Evolutionary conservation across 495 filamentous ascomycete genomes (phyloP), one percentile per base, ranked within the genome.

Genomic region (Halenospora varia): DNA sequence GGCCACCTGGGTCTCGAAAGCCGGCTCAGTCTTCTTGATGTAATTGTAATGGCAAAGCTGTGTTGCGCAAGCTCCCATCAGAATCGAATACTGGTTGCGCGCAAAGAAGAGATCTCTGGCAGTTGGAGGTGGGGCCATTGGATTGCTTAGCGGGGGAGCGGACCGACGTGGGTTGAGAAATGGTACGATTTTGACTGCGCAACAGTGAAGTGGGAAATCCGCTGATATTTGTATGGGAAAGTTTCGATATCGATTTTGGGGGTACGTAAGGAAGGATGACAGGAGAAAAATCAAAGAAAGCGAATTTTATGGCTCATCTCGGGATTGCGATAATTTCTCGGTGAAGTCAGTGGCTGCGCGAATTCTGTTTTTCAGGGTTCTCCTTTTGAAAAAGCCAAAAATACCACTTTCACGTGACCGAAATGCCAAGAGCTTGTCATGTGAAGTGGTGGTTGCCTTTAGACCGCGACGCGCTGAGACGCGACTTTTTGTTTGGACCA

Each of bases 11-110:
- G 40, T 9, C 6, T 60, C 62, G 25, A 51, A 22, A 19, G 54
- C 62, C 8, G 62, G 54, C 23, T 57, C 24, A 0, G 62, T 55
- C 10, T 18, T 23, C 35, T 48, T 49, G 23, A 66, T 62, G 26
- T 61, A 66, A 26, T 63, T 57, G 35, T 63, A 48, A 61, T 66
- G 64, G 22, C 13, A 13, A 17, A 66, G 46, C 25, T 66, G 64
- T 11, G 48, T 35, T n/a, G 45, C 64, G 22, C 63, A 56, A 11
- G 64, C 44, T 19, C 53, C 44, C 46, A 56, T 22, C 6, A 66
- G 41, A 51, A 66, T 66, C 29, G 55, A 40, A 49, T 39, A 52
- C 29, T 63, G 64, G 48, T 62, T 49, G 2, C 49, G 20, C 39
- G 64, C 61, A 29, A 66, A 56, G 55, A 63, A 66, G 25, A 57